Evolutionary conservation across 495 filamentous ascomycete genomes (phyloP), one percentile per base, ranked within the genome.

Genomic region (Neurospora sp.): DNA sequence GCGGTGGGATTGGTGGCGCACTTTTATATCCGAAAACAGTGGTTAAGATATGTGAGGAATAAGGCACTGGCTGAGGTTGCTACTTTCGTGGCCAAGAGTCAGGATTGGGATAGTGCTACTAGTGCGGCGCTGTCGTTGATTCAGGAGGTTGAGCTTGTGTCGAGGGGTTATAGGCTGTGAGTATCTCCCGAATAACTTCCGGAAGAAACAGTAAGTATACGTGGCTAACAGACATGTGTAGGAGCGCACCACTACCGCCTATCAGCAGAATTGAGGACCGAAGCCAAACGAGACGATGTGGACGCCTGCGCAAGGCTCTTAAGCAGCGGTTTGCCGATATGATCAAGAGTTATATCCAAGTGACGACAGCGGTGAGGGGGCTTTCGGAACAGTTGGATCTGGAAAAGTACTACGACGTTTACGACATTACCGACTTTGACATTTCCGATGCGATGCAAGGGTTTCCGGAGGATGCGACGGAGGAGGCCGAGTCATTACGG

Each of bases 81-180:
- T 9, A 78, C 81, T 0, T 91, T 98, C 73, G 90, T 96, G 72
- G 84, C 88, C 37, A 89, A 88, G 74, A 89, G 93, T 45, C 94
- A 96, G 75, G 89, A 91, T 31, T 94, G 96, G 74, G 94, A 98
- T 80, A 88, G 90, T 40, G 90, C 92, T 40, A 91, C 88, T 41
- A 91, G 91, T 70, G 90, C 93, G 37, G 91, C 94, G 3, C 85
- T 99, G 40, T 91, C 91, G 40, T 88, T 98, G 70, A 92, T 99
- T 73, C 95, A 98, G 82, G 96, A 99, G 80, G 95, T 98, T 22
- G 96, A 98, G 82, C 85, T 98, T 69, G 95, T 98, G 14, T 95
- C 95, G 45, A 88, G 95, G 76, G 96, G 96, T 69, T 99, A 98
- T 80, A 88, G 92, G 80, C 88, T 99, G 93, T 95, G 82, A 84